phyloP scores from a whole-genome alignment of 768 basidiomycete species.

The Macrolepiota albuminosa region DNA sequence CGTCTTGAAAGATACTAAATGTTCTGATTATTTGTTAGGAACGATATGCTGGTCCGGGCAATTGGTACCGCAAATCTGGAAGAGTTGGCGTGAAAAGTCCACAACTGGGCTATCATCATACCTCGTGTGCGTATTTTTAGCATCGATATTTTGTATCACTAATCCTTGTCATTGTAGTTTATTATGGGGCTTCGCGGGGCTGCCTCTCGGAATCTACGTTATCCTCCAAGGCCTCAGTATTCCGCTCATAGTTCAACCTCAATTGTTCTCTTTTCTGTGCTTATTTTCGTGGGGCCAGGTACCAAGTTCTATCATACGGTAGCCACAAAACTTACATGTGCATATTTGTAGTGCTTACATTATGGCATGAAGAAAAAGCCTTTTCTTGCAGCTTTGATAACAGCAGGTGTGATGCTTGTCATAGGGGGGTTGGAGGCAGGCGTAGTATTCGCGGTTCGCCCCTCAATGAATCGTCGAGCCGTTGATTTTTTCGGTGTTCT shows the following conservation, averaged over 20 bases:
- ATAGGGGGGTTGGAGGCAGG: slow-evolving; percentile 56
- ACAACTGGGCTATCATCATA: slow-evolving; percentile 65
- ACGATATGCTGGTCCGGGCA: slow-evolving; percentile 65
- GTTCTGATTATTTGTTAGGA: slow-evolving; percentile 29
- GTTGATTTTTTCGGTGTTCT: slow-evolving; percentile 61
- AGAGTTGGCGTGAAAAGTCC: slow-evolving; percentile 62
- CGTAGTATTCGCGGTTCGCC: slow-evolving; percentile 56
- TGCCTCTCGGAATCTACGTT: slow-evolving; percentile 65
- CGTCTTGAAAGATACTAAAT: background rate
- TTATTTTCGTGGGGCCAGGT: slow-evolving; percentile 68
- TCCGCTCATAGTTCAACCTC: slow-evolving; percentile 66
- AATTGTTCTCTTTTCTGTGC: slow-evolving; percentile 56
- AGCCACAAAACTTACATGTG: slow-evolving; percentile 4
- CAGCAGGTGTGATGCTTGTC: slow-evolving; percentile 34
- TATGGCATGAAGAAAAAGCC: slow-evolving; percentile 47
- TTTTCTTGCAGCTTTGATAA: slow-evolving; percentile 27
- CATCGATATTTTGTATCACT: too few species aligned
- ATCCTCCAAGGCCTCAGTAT: slow-evolving; percentile 64
- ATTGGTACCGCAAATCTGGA: slow-evolving; percentile 68
- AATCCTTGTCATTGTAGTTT: slow-evolving; percentile 29
- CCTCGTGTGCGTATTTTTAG: slow-evolving; percentile 46
- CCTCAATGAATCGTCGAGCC: slow-evolving; percentile 27
- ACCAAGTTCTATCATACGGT: slow-evolving; percentile 8
- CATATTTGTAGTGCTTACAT: slow-evolving; percentile 52
- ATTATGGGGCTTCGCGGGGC: slow-evolving; percentile 55